Percentiles rank a stretch among this genome's conserved stretches.
Evolutionary conservation across 1,284 basidiomycete species (phyloP).

Genomic region (Fomitopsis palustris): DNA sequence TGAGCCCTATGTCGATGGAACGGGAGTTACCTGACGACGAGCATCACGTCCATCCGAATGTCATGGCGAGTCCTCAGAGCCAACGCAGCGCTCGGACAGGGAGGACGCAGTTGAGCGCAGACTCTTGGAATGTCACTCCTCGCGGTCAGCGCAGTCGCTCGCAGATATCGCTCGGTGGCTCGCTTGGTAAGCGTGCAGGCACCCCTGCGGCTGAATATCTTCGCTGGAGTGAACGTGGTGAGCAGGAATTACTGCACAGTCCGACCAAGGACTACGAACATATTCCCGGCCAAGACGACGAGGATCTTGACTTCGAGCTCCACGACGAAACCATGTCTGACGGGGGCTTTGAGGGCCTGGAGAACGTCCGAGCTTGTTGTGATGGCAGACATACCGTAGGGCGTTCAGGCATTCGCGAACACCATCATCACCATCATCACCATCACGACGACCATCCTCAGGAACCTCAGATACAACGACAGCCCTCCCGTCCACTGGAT

Average conservation of each 20-base stretch:
- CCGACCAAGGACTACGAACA: slow-evolving; percentile 69
- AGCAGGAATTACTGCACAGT: slow-evolving; percentile 63
- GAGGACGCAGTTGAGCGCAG: slow-evolving; percentile 43
- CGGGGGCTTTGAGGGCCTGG: slow-evolving; percentile 87
- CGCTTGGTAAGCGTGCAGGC: slow-evolving; percentile 79
- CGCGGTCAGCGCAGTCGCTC: slow-evolving; percentile 73
- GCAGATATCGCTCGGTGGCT: slow-evolving; percentile 66
- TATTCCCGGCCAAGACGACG: slow-evolving; percentile 47
- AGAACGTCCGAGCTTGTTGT: slow-evolving; percentile 94
- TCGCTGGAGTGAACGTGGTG: slow-evolving; percentile 48
- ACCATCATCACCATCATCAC: slow-evolving; percentile 52
- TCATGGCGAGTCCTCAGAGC: slow-evolving; percentile 63
- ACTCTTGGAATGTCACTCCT: slow-evolving; percentile 70
- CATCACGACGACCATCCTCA: slow-evolving; percentile 56
- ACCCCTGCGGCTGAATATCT: slow-evolving; percentile 90
- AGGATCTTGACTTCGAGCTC: slow-evolving; percentile 81
- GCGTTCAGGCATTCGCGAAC: slow-evolving; percentile 45
- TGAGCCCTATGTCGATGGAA: slow-evolving; percentile 51
- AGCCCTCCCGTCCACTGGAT: slow-evolving; percentile 24
- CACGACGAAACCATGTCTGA: slow-evolving; percentile 75
- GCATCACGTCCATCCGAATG: slow-evolving; percentile 33
- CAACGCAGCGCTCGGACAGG: slow-evolving; percentile 62
- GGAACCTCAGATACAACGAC: slow-evolving; percentile 34
- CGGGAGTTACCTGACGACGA: slow-evolving; percentile 52
- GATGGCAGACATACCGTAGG: slow-evolving; percentile 88